Base-by-base conservation (phyloP, 257 asterid genomes). In the Forsythia suspensa region DNA sequence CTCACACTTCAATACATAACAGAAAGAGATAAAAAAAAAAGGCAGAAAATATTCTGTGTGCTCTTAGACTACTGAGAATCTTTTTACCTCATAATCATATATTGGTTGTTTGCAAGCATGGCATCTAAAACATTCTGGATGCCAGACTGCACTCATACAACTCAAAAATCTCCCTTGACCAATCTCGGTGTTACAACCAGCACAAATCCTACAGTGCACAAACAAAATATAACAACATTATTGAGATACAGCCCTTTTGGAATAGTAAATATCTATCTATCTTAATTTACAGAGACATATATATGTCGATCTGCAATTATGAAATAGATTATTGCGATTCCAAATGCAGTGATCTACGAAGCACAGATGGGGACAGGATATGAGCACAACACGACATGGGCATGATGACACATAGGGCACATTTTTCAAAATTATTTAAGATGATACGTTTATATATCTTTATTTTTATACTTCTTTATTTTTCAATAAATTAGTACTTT, bases 141-240 rank as follows among this genome's bases (percentile, higher is more conserved):
- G 99, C 99, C 98, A 95, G 38, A 92, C 87, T 74, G 92, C 97
- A 85, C 90, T 92, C 94, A 94, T 91, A 87, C 98, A 95, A 85
- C 91, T 95, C 86, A 95, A 89, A 81, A 87, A 90, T 79, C 96
- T 87, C 82, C 99, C 97, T 68, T 90, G 90, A 38, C 97, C 98
- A 57, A 94, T 92, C 81, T 91, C 98, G 36, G 85, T 79, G 82
- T 88, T 90, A 84, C 99, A 95, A 74, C 97, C 97, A 81, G 94
- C 98, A 88, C 99, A 95, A 61, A 93, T 86, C 94, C 98, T 93
- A 85, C 86, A 81, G 4, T 7, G 43, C 36, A 63, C 79, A 76
- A 73, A 68, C 59, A 63, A 63, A 66, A 77, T 13, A 51, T 40
- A 73, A 51, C 24, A 42, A 48, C 78, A 71, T 20, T 20, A 72